Percentiles rank a stretch among this genome's conserved stretches.
phyloP scores from a whole-genome alignment of 192 early-diverging fungal species.

The Coemansia sp. region DNA sequence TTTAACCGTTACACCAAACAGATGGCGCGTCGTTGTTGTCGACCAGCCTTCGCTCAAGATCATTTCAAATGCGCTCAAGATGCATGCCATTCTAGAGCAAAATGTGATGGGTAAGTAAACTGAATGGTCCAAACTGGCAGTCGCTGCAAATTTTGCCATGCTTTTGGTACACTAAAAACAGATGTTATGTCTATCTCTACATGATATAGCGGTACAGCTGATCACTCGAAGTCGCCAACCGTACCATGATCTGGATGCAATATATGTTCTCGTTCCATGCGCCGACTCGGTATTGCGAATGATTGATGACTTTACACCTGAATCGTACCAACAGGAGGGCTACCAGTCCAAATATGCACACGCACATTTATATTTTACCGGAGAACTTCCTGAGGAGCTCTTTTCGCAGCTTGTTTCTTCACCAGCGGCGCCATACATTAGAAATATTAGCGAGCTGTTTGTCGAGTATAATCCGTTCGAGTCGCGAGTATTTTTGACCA shows the following conservation, averaged over 20 bases:
- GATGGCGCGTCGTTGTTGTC: slow-evolving; percentile 52
- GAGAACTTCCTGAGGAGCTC: slow-evolving; percentile 36
- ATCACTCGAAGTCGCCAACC: slow-evolving; percentile 45
- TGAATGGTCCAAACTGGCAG: neutral
- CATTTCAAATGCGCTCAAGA: slow-evolving; percentile 46
- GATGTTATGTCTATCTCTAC: neutral
- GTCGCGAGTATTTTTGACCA: slow-evolving; percentile 50
- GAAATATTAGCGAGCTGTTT: slow-evolving; percentile 40
- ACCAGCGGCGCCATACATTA: slow-evolving; percentile 35
- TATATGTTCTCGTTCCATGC: slow-evolving; percentile 51
- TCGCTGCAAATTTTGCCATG: neutral
- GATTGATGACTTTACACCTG: slow-evolving; percentile 37
- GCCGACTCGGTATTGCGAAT: slow-evolving; percentile 42
- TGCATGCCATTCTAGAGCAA: slow-evolving; percentile 47
- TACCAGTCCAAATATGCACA: slow-evolving; percentile 25
- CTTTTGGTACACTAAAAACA: neutral
- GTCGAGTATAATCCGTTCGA: slow-evolving; percentile 54
- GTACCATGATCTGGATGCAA: slow-evolving; percentile 48
- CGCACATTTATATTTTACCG: slow-evolving; percentile 53
- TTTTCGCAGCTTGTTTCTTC: slow-evolving; percentile 39
- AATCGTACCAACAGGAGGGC: neutral
- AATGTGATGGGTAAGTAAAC: slow-evolving; percentile 37
- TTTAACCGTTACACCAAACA: slow-evolving; percentile 23
- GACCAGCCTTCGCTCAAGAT: slow-evolving; percentile 48
- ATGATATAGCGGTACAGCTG: slow-evolving; percentile 40